These are phyloP conservation scores for Hypocreales sp. DNA, from an alignment of 2,329 filamentous ascomycete species.

Conservation along the genomic window DNA sequence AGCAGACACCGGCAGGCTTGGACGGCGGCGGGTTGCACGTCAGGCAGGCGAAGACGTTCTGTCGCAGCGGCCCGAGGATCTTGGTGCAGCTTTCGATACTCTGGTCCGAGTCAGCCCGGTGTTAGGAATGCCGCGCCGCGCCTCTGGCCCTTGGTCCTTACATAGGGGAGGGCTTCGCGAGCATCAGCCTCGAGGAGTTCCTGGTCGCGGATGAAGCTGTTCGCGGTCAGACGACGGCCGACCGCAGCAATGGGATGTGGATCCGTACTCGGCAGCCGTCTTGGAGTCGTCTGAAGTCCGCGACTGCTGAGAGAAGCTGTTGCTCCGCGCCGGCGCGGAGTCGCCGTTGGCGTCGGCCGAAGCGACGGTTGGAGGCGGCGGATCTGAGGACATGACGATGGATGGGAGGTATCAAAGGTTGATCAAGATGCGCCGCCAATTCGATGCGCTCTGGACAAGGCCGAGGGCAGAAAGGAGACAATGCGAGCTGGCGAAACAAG, in stretches of 20 bases:
- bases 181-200: constrained; percentile 88
- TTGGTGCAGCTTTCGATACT: constrained; percentile 91
- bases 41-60: constrained; percentile 81
- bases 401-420: too few relatives aligned
- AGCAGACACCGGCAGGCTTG: constrained; percentile 69
- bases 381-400: constrained; percentile 23
- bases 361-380: constrained; percentile 11
- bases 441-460: too few relatives aligned
- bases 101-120: constrained; percentile 28
- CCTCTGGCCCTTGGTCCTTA: constrained; percentile 23
- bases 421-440: too few relatives aligned
- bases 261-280: constrained; percentile 51
- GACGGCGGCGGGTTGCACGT: constrained; percentile 77
- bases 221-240: not conserved
- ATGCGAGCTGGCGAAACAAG: too few relatives aligned
- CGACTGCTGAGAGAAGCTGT: constrained; percentile 44
- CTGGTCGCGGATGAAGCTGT: constrained; percentile 74
- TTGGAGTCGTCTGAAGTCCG: constrained; percentile 47
- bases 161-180: constrained; percentile 85
- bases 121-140: not conserved
- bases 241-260: constrained; percentile 8
- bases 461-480: too few relatives aligned
- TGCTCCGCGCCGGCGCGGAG: constrained; percentile 24
- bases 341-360: constrained; percentile 9
- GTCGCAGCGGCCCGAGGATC: constrained; percentile 72